phyloP scores from a whole-genome alignment of 148 eudicot species.

The Rhododendron mucronatum region DNA sequence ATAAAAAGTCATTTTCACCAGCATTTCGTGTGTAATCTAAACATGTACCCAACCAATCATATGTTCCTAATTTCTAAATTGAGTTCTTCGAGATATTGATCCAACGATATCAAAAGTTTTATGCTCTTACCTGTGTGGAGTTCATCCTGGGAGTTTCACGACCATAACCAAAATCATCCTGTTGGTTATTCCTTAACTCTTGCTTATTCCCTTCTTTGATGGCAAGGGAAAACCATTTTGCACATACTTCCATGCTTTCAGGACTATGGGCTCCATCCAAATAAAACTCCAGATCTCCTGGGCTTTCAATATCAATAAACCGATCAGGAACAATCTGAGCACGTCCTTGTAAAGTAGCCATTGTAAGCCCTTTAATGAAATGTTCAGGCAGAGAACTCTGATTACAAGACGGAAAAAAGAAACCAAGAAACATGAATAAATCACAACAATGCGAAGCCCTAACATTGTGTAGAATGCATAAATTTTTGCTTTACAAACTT shows the following conservation, averaged over 20 bases:
- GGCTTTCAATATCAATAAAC: slow-evolving; percentile 45
- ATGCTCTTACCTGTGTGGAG: slow-evolving; percentile 56
- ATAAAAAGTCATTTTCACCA: neutral
- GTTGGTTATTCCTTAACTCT: slow-evolving; percentile 18
- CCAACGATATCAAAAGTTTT: neutral
- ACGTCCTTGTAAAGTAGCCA: slow-evolving; percentile 78
- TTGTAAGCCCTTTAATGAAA: slow-evolving; percentile 72
- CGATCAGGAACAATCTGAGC: slow-evolving; percentile 81
- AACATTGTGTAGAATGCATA: neutral
- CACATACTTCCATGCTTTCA: slow-evolving; percentile 99
- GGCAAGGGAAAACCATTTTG: slow-evolving; percentile 76
- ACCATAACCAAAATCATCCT: slow-evolving; percentile 24
- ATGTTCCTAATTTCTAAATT: neutral
- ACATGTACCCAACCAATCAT: neutral
- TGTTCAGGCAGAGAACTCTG: slow-evolving; percentile 79
- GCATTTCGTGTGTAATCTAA: neutral
- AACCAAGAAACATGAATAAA: neutral
- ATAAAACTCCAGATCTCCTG: slow-evolving; percentile 72
- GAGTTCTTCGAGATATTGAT: neutral
- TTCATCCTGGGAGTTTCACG: slow-evolving; percentile 30
- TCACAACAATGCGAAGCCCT: neutral
- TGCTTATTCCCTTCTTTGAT: slow-evolving; percentile 40
- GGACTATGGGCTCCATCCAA: slow-evolving; percentile 99
- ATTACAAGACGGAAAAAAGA: slow-evolving; percentile 19
- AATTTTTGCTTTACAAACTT: slow-evolving; percentile 20